phyloP scores from a whole-genome alignment of 768 basidiomycete genomes.

The Hypholoma sublateritium region DNA sequence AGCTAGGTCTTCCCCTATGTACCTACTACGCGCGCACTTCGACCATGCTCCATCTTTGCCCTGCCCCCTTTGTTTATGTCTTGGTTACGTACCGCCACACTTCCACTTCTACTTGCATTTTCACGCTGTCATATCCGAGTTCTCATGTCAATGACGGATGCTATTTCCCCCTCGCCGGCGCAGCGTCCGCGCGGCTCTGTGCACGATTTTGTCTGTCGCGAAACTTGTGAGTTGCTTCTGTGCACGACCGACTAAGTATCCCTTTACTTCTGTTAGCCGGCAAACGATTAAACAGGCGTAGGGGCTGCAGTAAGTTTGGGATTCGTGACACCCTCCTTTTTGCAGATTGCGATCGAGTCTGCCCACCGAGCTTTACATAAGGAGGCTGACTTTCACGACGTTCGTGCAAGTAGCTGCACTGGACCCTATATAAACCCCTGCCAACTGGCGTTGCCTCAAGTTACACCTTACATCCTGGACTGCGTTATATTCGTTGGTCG shows the following conservation, averaged over 20 bases:
- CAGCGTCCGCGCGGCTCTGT: background rate
- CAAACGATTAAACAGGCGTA: no score
- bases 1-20: background rate
- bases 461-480: no score
- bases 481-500: no score
- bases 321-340: no score
- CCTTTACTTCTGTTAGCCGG: no score
- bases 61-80: background rate
- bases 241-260: background rate
- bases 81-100: background rate
- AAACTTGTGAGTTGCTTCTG: background rate
- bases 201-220: background rate
- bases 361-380: no score
- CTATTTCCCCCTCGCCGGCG: background rate
- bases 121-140: background rate
- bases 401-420: no score
- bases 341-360: no score
- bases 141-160: background rate
- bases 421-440: no score
- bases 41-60: background rate
- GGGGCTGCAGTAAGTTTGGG: no score
- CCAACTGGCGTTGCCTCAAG: no score
- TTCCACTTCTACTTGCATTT: background rate
- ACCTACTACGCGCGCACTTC: background rate
- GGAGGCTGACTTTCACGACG: no score